A percentile compares a stretch with the other conserved stretches of the same genome.
phyloP scores from a whole-genome alignment of 805 yeast genomes.

The Candida nanaspora region DNA sequence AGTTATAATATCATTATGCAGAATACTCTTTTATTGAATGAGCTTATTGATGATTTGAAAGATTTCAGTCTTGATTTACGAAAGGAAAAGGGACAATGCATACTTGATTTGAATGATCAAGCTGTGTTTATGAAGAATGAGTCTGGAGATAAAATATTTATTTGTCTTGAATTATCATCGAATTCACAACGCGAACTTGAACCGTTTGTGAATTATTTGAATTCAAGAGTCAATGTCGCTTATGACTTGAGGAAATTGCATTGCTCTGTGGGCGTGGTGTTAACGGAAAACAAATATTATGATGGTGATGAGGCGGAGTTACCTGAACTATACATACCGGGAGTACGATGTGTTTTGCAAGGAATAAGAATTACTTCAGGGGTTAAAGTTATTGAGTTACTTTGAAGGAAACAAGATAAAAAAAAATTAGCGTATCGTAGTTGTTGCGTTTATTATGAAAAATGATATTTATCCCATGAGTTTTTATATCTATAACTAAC shows the following conservation, averaged over 20 bases:
- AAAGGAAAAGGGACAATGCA: too few species aligned
- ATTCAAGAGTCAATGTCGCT: not conserved
- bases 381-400: not conserved
- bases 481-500: too few species aligned
- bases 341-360: not conserved
- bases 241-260: not conserved
- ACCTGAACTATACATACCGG: not conserved
- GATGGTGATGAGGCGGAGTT: not conserved
- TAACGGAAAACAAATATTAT: not conserved
- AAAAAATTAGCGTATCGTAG: too few species aligned
- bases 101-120: not conserved
- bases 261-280: not conserved
- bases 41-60: not conserved
- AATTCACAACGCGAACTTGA: not conserved
- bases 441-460: too few species aligned
- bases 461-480: too few species aligned
- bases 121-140: not conserved
- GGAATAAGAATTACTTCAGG: not conserved
- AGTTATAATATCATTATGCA: slow-evolving; percentile 3
- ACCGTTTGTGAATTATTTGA: not conserved
- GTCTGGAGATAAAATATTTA: not conserved
- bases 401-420: too few species aligned
- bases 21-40: too few species aligned
- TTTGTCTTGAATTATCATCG: not conserved
- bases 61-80: too few species aligned